Conservation (phyloP, 208 protist genomes). For the Trypanosoma vivax region DNA sequence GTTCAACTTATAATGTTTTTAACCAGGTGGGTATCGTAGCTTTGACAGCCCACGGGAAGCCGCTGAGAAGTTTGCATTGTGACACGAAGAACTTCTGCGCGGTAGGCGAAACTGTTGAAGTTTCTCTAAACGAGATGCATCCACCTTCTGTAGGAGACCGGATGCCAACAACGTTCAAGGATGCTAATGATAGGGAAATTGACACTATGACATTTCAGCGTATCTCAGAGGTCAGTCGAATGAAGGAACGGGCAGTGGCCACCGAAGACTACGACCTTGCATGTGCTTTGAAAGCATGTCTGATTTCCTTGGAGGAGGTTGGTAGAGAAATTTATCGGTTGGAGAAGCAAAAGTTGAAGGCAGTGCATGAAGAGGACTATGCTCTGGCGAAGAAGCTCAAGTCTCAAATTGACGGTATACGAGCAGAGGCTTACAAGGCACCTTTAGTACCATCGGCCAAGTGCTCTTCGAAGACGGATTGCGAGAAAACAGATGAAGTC, state of each 20-base stretch:
- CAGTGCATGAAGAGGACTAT: constrained; percentile 76
- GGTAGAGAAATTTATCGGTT: constrained; percentile 45
- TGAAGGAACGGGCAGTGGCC: constrained; percentile 70
- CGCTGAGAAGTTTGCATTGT: constrained; percentile 30
- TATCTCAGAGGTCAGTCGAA: constrained; percentile 36
- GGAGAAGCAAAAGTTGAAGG: constrained; percentile 59
- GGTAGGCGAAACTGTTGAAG: constrained; percentile 44
- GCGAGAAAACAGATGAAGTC: no score
- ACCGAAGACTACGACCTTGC: constrained; percentile 88
- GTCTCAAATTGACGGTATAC: constrained; percentile 56
- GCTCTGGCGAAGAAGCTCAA: constrained; percentile 74
- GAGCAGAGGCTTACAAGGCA: constrained; percentile 17
- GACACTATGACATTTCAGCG: constrained; percentile 26
- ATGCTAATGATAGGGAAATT: constrained; percentile 9
- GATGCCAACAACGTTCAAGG: constrained; percentile 2
- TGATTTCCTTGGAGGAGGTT: constrained; percentile 33
- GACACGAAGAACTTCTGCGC: constrained; percentile 20
- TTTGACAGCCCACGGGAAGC: constrained; percentile 56
- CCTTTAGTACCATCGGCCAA: background rate
- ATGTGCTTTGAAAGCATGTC: constrained; percentile 52
- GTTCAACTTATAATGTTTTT: constrained; percentile 80
- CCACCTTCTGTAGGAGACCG: constrained; percentile 24
- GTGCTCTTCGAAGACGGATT: background rate
- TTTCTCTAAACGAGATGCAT: constrained; percentile 78
- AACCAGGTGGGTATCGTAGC: constrained; percentile 83